phyloP scores from a whole-genome alignment of 2,329 filamentous ascomycete species.

The Shiraia bambusicola region DNA sequence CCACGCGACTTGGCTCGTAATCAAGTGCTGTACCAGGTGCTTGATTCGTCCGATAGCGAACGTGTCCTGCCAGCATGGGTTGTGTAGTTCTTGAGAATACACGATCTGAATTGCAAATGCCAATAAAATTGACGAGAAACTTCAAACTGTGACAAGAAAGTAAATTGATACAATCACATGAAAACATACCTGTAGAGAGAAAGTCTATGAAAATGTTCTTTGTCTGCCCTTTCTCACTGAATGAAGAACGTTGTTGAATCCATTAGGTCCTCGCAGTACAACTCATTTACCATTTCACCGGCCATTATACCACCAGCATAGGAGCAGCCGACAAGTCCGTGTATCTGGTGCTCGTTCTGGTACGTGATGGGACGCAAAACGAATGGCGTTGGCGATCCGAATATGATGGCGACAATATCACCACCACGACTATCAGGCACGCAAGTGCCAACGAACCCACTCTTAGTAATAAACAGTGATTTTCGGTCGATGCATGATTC shows the following conservation, averaged over 20 bases:
- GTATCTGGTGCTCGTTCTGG: background rate
- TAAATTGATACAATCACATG: too few species aligned
- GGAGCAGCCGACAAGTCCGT: background rate
- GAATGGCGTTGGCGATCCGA: constrained; percentile 2
- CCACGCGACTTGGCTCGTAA: too few species aligned
- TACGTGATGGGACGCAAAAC: background rate
- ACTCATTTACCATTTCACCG: constrained; percentile 3
- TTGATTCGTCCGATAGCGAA: too few species aligned
- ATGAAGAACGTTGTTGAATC: constrained; percentile 3
- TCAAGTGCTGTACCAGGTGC: too few species aligned
- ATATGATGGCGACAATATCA: constrained; percentile 2
- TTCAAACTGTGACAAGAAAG: too few species aligned
- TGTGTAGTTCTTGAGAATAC: too few species aligned
- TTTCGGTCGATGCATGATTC: background rate
- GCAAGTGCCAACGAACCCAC: constrained; percentile 1
- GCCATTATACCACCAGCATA: constrained; percentile 3
- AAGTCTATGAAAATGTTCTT: too few species aligned
- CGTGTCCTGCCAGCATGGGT: too few species aligned
- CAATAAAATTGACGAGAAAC: too few species aligned
- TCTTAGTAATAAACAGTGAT: constrained; percentile 1
- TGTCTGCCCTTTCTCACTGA: background rate
- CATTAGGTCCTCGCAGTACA: constrained; percentile 4
- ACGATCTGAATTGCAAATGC: too few species aligned
- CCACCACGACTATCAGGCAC: background rate
- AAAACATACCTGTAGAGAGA: too few species aligned